A percentile compares a stretch with the other conserved stretches of the same genome.
These are phyloP conservation scores for Alloteropsis semialata DNA, from an alignment of 176 grass and related monocot species.

Conservation along the genomic window DNA sequence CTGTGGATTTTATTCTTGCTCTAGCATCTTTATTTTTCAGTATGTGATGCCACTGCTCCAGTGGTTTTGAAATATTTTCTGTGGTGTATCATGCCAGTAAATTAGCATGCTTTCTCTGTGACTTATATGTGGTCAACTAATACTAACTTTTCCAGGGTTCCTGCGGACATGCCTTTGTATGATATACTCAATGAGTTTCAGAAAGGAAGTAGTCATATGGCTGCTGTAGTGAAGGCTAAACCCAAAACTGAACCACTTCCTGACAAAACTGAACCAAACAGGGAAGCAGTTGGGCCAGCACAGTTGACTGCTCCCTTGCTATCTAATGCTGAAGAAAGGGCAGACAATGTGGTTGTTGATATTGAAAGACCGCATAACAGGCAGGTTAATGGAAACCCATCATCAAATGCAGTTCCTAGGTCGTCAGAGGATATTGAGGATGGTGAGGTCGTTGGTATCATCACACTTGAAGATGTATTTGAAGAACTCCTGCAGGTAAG, in stretches of 20 bases:
- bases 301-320: slow-evolving; percentile 60
- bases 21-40: background rate
- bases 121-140: background rate
- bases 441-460: slow-evolving; percentile 98
- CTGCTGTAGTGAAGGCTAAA: slow-evolving; percentile 93
- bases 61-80: background rate
- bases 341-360: slow-evolving; percentile 59
- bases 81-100: slow-evolving; percentile 26
- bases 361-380: slow-evolving; percentile 62
- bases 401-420: slow-evolving; percentile 35
- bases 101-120: background rate
- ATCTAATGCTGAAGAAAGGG: slow-evolving; percentile 59
- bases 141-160: slow-evolving; percentile 66
- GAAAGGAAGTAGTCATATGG: slow-evolving; percentile 99
- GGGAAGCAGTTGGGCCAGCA: slow-evolving; percentile 29
- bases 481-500: slow-evolving; percentile 98
- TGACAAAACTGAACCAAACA: slow-evolving; percentile 54
- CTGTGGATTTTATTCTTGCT: slow-evolving; percentile 25
- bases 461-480: slow-evolving; percentile 98
- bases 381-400: slow-evolving; percentile 53
- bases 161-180: slow-evolving; percentile 96
- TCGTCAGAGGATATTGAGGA: slow-evolving; percentile 94
- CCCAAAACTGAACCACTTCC: slow-evolving; percentile 32
- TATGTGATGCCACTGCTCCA: slow-evolving; percentile 2
- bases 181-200: slow-evolving; percentile 99